Conservation (phyloP, 2,329 filamentous ascomycete species). For the Fusarium cyanostomum region DNA sequence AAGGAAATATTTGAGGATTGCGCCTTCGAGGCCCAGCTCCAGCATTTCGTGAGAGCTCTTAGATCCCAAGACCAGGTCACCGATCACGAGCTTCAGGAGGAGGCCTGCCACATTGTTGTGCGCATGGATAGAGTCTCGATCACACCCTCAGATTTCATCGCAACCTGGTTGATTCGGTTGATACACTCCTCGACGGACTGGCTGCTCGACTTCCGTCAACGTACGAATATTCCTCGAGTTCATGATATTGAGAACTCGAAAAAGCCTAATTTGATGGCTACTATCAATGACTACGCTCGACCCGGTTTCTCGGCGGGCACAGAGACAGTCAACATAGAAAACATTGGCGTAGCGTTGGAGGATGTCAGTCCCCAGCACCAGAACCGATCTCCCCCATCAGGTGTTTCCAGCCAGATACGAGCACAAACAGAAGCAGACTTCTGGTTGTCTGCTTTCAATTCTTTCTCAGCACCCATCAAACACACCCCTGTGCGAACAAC, state of each 20-base stretch:
- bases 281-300: neutral
- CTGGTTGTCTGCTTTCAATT: neutral
- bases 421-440: conserved; percentile 3
- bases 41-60: conserved; percentile 16
- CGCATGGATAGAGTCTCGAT: conserved; percentile 8
- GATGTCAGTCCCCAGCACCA: neutral
- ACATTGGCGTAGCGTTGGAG: neutral
- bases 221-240: neutral
- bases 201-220: conserved; percentile 10
- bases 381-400: neutral
- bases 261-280: neutral
- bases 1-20: conserved; percentile 41
- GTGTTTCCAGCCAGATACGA: neutral
- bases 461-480: neutral
- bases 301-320: too few relatives aligned
- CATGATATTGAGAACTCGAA: neutral
- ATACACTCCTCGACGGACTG: conserved; percentile 14
- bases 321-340: neutral
- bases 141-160: conserved; percentile 22
- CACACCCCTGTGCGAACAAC: conserved; percentile 1
- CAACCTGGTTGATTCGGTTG: conserved; percentile 11
- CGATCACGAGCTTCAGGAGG: conserved; percentile 24
- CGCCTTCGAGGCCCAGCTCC: conserved; percentile 37
- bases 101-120: conserved; percentile 27
- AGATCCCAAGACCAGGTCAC: neutral